A percentile compares a stretch with the other conserved stretches of the same genome.
These are phyloP conservation scores for Cyberlindnera bimundalis DNA, from an alignment of 805 yeast species.

Conservation along the genomic window DNA sequence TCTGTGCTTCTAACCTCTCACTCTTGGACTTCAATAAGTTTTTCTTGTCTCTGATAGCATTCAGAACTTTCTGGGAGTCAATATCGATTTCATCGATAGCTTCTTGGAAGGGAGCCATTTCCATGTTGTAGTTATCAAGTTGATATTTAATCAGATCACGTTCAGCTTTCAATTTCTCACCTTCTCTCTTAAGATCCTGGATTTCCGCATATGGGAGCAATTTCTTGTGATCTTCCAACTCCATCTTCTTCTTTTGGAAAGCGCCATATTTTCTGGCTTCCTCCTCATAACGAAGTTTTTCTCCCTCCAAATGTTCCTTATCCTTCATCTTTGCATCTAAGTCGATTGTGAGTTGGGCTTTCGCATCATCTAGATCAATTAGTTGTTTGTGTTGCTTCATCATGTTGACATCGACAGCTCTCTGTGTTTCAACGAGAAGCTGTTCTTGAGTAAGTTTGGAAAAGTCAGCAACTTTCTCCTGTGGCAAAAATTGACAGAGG, in stretches of 20 bases:
- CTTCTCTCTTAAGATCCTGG: slow-evolving; percentile 32
- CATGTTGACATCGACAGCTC: slow-evolving; percentile 69
- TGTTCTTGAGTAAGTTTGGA: slow-evolving; percentile 77
- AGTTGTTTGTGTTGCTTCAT: slow-evolving; percentile 54
- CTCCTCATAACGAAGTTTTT: slow-evolving; percentile 39
- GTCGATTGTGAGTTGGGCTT: slow-evolving; percentile 37
- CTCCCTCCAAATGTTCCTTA: slow-evolving; percentile 17
- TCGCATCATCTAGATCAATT: slow-evolving; percentile 45
- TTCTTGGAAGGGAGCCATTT: slow-evolving; percentile 23
- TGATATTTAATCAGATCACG: slow-evolving; percentile 28
- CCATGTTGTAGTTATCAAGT: slow-evolving; percentile 26
- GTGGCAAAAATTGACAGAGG: slow-evolving; percentile 91
- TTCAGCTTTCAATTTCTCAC: slow-evolving; percentile 23
- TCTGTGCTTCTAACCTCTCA: slow-evolving; percentile 30
- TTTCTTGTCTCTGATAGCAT: slow-evolving; percentile 29
- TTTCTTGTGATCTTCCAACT: slow-evolving; percentile 45
- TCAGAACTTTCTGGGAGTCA: slow-evolving; percentile 29
- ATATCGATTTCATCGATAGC: slow-evolving; percentile 20
- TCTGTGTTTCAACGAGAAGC: slow-evolving; percentile 70
- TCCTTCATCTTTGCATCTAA: slow-evolving; percentile 29
- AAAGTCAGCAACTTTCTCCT: slow-evolving; percentile 91
- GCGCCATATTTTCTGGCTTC: slow-evolving; percentile 47
- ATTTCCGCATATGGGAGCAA: slow-evolving; percentile 47
- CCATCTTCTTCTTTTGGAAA: slow-evolving; percentile 43
- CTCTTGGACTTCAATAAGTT: slow-evolving; percentile 1